Evolutionary conservation across 2,329 filamentous ascomycete species (phyloP).

Genomic region (Pseudopyrenochaeta lycopersici): DNA sequence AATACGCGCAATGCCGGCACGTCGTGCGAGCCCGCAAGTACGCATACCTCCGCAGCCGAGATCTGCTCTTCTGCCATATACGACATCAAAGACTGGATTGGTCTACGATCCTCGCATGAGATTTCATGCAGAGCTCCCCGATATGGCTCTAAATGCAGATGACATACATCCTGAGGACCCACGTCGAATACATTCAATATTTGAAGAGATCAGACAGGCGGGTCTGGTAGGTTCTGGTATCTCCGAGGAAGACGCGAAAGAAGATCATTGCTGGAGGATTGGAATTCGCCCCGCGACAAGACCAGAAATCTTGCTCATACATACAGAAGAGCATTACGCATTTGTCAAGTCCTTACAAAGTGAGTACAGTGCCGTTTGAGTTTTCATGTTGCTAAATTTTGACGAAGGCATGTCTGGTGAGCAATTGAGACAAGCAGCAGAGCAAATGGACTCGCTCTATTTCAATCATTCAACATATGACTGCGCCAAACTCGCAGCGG

Average conservation of each 20-base stretch:
- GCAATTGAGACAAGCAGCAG: constrained; percentile 74
- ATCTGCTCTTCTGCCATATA: constrained; percentile 43
- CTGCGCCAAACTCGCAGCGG: constrained; percentile 84
- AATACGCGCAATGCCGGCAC: constrained; percentile 17
- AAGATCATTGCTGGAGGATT: constrained; percentile 73
- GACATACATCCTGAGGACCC: constrained; percentile 96
- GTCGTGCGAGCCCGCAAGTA: constrained; percentile 33
- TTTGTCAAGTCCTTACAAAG: constrained; percentile 73
- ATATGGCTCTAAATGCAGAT: constrained; percentile 56
- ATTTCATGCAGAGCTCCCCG: constrained; percentile 79
- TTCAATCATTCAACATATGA: constrained; percentile 81
- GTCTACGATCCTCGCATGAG: constrained; percentile 95
- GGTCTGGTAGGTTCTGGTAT: constrained; percentile 76
- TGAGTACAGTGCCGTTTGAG: constrained; percentile 35
- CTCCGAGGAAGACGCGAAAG: constrained; percentile 54
- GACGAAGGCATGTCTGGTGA: constrained; percentile 56
- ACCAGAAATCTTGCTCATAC: constrained; percentile 82
- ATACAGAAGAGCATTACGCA: constrained; percentile 77
- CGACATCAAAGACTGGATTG: constrained; percentile 53
- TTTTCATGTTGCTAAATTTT: constrained; percentile 15
- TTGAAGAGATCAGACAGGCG: constrained; percentile 83
- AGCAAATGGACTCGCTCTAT: constrained; percentile 56
- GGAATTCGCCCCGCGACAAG: constrained; percentile 77
- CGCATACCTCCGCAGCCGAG: constrained; percentile 44
- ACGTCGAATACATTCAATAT: constrained; percentile 89